Conservation (phyloP, 305 asterid species). For the Fraxinus greggii region DNA sequence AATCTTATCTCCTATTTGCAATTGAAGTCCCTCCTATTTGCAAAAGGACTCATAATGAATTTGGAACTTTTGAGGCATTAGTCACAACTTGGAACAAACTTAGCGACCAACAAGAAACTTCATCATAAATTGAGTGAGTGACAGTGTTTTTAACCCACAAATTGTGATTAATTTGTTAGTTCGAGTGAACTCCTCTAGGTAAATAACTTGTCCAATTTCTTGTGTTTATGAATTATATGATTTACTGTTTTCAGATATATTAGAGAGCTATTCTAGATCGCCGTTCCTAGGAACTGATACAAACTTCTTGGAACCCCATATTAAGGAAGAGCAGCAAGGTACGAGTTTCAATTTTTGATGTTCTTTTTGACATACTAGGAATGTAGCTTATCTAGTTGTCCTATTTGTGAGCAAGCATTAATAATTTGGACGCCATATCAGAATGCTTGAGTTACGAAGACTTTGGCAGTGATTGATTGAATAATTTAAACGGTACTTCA, state of each 20-base stretch:
- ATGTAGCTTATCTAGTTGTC: conserved; percentile 3
- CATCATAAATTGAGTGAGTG: background rate
- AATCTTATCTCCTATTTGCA: background rate
- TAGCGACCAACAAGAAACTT: background rate
- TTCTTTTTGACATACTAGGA: background rate
- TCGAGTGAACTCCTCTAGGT: background rate
- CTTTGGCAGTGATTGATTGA: conserved; percentile 28
- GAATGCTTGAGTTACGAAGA: conserved; percentile 34
- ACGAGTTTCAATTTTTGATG: background rate
- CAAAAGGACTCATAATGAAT: background rate
- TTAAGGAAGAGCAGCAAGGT: conserved; percentile 33
- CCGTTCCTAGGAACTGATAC: conserved; percentile 30
- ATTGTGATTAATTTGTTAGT: background rate
- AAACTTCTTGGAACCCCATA: conserved; percentile 27
- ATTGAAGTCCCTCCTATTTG: background rate
- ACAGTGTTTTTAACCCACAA: background rate
- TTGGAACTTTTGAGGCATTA: background rate
- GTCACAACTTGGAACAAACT: background rate
- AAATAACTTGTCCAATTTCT: background rate
- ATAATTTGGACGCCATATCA: conserved; percentile 27
- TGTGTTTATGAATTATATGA: conserved; percentile 12
- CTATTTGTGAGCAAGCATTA: conserved; percentile 27
- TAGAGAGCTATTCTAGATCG: conserved; percentile 34
- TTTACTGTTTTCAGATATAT: conserved; percentile 29
- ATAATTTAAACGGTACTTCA: conserved; percentile 19